phyloP scores from a whole-genome alignment of 1,284 basidiomycete genomes.

The Vanrija sp. region DNA sequence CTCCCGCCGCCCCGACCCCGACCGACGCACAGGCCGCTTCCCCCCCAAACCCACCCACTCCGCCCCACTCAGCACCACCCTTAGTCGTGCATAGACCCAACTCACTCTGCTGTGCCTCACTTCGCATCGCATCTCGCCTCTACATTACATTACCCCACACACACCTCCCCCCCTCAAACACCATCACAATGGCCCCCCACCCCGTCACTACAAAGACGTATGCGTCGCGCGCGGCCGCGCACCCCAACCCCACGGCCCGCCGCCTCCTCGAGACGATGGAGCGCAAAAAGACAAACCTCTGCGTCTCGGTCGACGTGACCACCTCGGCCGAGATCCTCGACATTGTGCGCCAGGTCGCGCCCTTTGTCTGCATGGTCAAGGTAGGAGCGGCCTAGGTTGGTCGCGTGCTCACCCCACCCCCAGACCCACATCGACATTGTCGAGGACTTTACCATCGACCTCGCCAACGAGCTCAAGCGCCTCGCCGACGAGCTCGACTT shows the following conservation, averaged over 20 bases:
- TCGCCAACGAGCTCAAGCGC: conserved; percentile 66
- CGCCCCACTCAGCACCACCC: too few species aligned
- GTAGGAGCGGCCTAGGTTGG: conserved; percentile 51
- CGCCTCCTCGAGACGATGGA: conserved; percentile 77
- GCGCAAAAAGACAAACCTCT: conserved; percentile 85
- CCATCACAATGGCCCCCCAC: conserved; percentile 19
- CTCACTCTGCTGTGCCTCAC: background rate
- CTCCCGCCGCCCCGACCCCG: too few species aligned
- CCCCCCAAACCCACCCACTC: too few species aligned
- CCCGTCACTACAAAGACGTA: conserved; percentile 56
- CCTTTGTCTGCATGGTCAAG: conserved; percentile 90
- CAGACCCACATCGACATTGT: conserved; percentile 97
- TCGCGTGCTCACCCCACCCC: background rate
- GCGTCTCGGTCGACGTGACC: conserved; percentile 93
- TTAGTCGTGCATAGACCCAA: too few species aligned
- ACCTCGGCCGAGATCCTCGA: conserved; percentile 72
- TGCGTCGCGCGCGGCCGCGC: conserved; percentile 59
- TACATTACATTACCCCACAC: too few species aligned
- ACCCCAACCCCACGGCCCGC: conserved; percentile 70
- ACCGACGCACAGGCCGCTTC: too few species aligned
- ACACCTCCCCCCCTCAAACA: background rate
- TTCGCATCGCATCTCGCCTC: background rate
- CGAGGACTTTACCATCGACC: conserved; percentile 76
- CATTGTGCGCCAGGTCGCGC: conserved; percentile 83
- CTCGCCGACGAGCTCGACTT: conserved; percentile 84